These are phyloP conservation scores for Hymenoscyphus salicellus DNA, from an alignment of 2,329 filamentous ascomycete species.

Conservation along the genomic window DNA sequence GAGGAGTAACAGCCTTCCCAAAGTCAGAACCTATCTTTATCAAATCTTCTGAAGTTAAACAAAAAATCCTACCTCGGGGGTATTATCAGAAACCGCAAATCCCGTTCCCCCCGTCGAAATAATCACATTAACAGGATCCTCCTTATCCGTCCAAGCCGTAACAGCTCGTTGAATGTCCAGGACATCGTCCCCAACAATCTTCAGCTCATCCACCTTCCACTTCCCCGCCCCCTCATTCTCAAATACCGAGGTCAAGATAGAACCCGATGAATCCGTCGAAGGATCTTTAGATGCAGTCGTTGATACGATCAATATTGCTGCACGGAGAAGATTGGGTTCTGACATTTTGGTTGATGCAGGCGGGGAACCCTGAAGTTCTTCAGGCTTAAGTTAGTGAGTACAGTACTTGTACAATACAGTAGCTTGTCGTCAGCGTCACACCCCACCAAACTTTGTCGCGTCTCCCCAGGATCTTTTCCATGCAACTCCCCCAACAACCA, in stretches of 20 bases:
- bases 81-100: constrained; percentile 79
- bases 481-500: constrained; percentile 42
- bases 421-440: background rate
- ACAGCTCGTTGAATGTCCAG: constrained; percentile 73
- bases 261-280: constrained; percentile 71
- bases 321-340: constrained; percentile 51
- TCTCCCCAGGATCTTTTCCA: constrained; percentile 16
- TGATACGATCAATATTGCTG: constrained; percentile 81
- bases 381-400: background rate
- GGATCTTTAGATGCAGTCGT: constrained; percentile 82
- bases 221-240: constrained; percentile 60
- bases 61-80: constrained; percentile 67
- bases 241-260: constrained; percentile 67
- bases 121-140: constrained; percentile 67
- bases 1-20: constrained; percentile 66
- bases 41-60: background rate
- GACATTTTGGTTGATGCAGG: constrained; percentile 37
- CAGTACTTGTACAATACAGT: no score
- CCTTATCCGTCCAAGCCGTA: constrained; percentile 67
- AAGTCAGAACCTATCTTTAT: constrained; percentile 14
- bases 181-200: constrained; percentile 77
- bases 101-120: constrained; percentile 91
- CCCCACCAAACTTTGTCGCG: constrained; percentile 12
- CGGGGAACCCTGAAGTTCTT: background rate
- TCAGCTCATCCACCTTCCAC: constrained; percentile 68